Percentiles rank a stretch among this genome's conserved stretches.
These are phyloP conservation scores for Brachypodium distachyon DNA, from an alignment of 202 grass and related monocot species.

Conservation along the genomic window DNA sequence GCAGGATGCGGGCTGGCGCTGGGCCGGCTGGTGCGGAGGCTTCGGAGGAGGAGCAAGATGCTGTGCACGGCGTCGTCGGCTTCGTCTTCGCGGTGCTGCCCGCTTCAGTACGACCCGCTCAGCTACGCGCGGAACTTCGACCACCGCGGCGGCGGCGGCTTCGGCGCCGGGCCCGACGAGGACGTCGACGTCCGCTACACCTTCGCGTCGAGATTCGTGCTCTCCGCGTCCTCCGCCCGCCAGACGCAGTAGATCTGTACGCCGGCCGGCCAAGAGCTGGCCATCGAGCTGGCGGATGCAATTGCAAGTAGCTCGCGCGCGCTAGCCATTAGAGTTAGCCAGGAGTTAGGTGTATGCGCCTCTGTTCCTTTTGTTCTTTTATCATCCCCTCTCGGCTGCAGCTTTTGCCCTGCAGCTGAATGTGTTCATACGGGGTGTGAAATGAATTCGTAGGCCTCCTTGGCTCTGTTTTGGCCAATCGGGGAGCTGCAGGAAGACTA, in stretches of 20 bases:
- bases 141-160: slow-evolving; percentile 22
- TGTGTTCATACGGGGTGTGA: neutral
- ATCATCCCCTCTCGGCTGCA: neutral
- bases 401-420: neutral
- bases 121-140: slow-evolving; percentile 96
- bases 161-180: slow-evolving; percentile 34
- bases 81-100: slow-evolving; percentile 23
- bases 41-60: slow-evolving; percentile 41
- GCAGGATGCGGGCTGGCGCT: slow-evolving; percentile 34
- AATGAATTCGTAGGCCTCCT: slow-evolving; percentile 7
- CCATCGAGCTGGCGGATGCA: too few species aligned
- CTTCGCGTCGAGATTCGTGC: slow-evolving; percentile 73
- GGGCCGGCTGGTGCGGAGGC: slow-evolving; percentile 35
- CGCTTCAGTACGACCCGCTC: slow-evolving; percentile 72
- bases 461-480: neutral
- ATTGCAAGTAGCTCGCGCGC: neutral
- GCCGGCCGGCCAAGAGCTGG: neutral
- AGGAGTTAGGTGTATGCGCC: neutral
- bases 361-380: neutral
- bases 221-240: neutral
- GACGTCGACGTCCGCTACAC: slow-evolving; percentile 37
- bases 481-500: neutral
- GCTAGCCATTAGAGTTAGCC: neutral
- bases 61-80: slow-evolving; percentile 20
- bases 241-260: slow-evolving; percentile 3